Base-by-base conservation (phyloP, 345 rosid genomes). In the Aquilaria yunnanensis region DNA sequence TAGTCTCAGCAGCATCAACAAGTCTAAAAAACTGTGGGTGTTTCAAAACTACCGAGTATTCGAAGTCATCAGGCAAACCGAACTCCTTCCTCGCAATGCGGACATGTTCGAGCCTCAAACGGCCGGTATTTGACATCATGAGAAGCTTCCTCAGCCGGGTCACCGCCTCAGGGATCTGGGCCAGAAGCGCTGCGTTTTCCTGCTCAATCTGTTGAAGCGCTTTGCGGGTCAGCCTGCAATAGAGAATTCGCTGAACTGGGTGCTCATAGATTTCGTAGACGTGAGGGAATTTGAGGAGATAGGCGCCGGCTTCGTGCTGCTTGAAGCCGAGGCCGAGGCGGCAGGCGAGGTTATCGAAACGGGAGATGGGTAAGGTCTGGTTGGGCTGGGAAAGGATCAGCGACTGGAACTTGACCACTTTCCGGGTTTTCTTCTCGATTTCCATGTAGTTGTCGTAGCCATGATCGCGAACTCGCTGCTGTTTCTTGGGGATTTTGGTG, bases 361-460 rank as follows among this genome's bases (percentile, higher is more conserved):
- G 92, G 1, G 91, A 81, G 66, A 82, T 63, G 29, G 86, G 87
- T 48, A 90, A 66, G 16, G 88, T 81, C 32, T 83, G 73, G 60
- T 84, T 85, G 45, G 68, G 77, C 9, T 87, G 97, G 32, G 91
- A 84, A 62, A 88, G 87, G 30, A 94, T 85, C 7, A 90, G 30
- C 47, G 83, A 68, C 47, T 87, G 93, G 68, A 94, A 85, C 59
- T 86, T 91, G n/a, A 88, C 56, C 65, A 90, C 89, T 66, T 83
- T 87, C 6, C 97, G 89, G 48, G 74, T 80, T 63, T 90, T 90
- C 63, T 91, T 91, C 83, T 84, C 93, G 65, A 91, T 66, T 74
- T 91, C 99, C 97, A 95, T 91, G 92, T 87, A 95, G 72, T 89
- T 78, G 82, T 95, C 99, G 78, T 55, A 95, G 74, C 87, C 96